Evolutionary conservation across 148 eudicot genomes (phyloP), one percentile per base, ranked within the genome.

Genomic region (Dysphania ambrosioides): DNA sequence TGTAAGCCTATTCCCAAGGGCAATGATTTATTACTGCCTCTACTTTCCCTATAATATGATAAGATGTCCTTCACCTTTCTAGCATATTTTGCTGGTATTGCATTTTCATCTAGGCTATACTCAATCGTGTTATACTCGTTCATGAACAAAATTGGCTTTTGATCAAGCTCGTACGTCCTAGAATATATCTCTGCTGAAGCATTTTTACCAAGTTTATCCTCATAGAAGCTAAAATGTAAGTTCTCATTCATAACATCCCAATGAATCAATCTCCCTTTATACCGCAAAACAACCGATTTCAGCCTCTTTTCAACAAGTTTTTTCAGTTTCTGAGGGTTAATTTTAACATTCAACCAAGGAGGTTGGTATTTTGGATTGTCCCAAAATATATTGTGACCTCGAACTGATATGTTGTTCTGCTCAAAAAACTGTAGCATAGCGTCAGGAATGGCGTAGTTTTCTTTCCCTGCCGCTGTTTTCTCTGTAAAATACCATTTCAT

Each of bases 171-270:
- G 2, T 79, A 80, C 3, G 74, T 85, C 55, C 66, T 80, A n/a
- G 77, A 69, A 74, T 72, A 88, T 10, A 82, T 72, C 64, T 75
- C 79, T 5, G 80, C 79, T 2, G 88, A 79, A 29, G 87, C 79
- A 64, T 90, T 78, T 51, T 56, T 70, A 3, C 90, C 87, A 11
- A 90, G 74, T 66, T 80, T 89, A 38, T 72, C 72, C 21, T 83
- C 87, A 34, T 65, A 85, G 64, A 78, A 85, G 26, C 63, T 60
- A 64, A 76, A 77, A 63, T 90, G 95, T 59, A 90, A 42, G 31
- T 86, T 86, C 78, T 90, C 95, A 72, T 90, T 90, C 79, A 83
- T 83, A 31, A 90, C 95, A 77, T 90, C 95, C 95, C 95, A 90
- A 36, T 63, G 81, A 34, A 85, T 80, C 0, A 90, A 36, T 41